Evolutionary conservation across 208 protist species (phyloP).

Genomic region (Leishmania gerbilli): DNA sequence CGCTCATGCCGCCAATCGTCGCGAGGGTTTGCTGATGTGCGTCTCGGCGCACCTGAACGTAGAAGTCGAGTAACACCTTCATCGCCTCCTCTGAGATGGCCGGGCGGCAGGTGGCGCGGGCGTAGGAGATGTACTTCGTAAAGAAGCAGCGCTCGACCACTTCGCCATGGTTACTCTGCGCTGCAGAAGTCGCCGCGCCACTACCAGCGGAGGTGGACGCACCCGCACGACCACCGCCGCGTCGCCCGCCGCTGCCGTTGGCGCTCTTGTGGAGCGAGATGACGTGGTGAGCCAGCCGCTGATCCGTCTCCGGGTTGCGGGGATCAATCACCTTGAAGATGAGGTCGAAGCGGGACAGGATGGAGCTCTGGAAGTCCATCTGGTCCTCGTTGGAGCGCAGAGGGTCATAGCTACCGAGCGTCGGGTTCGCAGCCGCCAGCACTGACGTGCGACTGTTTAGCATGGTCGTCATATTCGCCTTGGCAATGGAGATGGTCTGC

Average conservation of each 20-base stretch:
- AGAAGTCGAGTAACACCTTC: constrained; percentile 94
- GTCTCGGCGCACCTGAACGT: constrained; percentile 93
- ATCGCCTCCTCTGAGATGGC: constrained; percentile 93
- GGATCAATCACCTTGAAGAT: constrained; percentile 99
- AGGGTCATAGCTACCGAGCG: constrained; percentile 94
- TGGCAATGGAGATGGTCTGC: constrained; percentile 99
- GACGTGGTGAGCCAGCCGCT: constrained; percentile 95
- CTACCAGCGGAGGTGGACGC: constrained; percentile 52
- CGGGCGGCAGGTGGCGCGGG: constrained; percentile 86
- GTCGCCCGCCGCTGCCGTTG: constrained; percentile 21
- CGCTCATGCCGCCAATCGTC: constrained; percentile 26
- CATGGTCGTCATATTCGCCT: constrained; percentile 99
- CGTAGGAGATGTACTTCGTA: constrained; percentile 96
- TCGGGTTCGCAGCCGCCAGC: constrained; percentile 99
- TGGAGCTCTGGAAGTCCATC: constrained; percentile 98
- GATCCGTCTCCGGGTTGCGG: constrained; percentile 92
- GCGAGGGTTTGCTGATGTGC: constrained; percentile 81
- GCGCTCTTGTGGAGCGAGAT: constrained; percentile 96
- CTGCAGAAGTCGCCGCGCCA: constrained; percentile 28
- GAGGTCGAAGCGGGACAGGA: constrained; percentile 99
- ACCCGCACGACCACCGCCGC: constrained; percentile 10
- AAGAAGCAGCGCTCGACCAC: constrained; percentile 84
- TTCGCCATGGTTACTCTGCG: constrained; percentile 3
- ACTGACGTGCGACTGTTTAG: constrained; percentile 99
- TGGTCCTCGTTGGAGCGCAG: constrained; percentile 89